These are phyloP conservation scores for Sequoia sempervirens DNA, from an alignment of 75 land plant genomes.

Conservation along the genomic window DNA sequence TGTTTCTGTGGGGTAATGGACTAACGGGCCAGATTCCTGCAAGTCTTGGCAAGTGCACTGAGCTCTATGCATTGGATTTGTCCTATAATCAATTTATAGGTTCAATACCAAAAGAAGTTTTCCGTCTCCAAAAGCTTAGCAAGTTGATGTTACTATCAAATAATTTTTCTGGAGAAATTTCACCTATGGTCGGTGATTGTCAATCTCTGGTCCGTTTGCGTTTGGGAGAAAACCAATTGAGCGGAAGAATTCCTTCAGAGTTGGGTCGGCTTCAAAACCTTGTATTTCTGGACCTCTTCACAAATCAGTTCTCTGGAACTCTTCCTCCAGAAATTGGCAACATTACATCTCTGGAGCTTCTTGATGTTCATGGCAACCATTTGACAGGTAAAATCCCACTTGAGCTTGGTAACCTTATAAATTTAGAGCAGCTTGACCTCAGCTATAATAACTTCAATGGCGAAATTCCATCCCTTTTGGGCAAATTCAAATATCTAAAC, in stretches of 20 bases:
- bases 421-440: slow-evolving; percentile 76
- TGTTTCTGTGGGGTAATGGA: slow-evolving; percentile 72
- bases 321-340: slow-evolving; percentile 59
- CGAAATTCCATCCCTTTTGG: slow-evolving; percentile 56
- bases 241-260: slow-evolving; percentile 65
- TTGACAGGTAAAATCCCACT: slow-evolving; percentile 64
- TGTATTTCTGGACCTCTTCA: slow-evolving; percentile 71
- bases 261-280: slow-evolving; percentile 70
- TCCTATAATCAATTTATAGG: slow-evolving; percentile 69
- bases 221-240: slow-evolving; percentile 72
- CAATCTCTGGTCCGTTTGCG: slow-evolving; percentile 63
- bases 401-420: slow-evolving; percentile 50
- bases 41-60: slow-evolving; percentile 53
- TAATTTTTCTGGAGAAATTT: slow-evolving; percentile 48
- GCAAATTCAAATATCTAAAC: slow-evolving; percentile 60
- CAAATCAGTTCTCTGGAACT: slow-evolving; percentile 59
- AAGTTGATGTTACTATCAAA: slow-evolving; percentile 73
- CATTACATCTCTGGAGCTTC: slow-evolving; percentile 52
- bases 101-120: slow-evolving; percentile 61
- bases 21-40: slow-evolving; percentile 61
- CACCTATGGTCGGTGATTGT: slow-evolving; percentile 50
- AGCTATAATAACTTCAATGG: slow-evolving; percentile 72
- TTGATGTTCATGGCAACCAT: slow-evolving; percentile 76
- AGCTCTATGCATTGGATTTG: slow-evolving; percentile 64
- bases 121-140: slow-evolving; percentile 56